Conservation (phyloP, 305 asterid genomes). For the Galium porrigens region DNA sequence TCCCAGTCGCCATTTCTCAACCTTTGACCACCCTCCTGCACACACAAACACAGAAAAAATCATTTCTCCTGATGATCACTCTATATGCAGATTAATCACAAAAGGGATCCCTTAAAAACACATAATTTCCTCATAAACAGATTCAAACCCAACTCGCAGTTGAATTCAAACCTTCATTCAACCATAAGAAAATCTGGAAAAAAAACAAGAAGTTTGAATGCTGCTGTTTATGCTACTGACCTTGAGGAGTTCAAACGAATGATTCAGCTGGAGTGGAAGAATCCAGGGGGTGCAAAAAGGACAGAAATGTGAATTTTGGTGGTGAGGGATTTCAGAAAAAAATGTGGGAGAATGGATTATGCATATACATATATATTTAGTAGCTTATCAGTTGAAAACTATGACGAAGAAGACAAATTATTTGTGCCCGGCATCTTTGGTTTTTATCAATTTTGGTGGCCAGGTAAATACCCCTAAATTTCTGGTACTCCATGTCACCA, state of each 20-base stretch:
- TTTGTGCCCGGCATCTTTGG: conserved; percentile 7
- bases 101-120: conserved; percentile 9
- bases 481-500: neutral
- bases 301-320: conserved; percentile 12
- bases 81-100: neutral
- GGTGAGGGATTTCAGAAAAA: conserved; percentile 19
- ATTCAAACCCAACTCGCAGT: conserved; percentile 1
- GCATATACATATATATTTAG: conserved; percentile 1
- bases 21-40: conserved; percentile 20
- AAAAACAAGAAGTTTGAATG: neutral
- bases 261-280: conserved; percentile 18
- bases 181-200: neutral
- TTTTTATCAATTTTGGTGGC: conserved; percentile 10
- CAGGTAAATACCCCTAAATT: conserved; percentile 8
- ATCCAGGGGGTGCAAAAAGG: conserved; percentile 13
- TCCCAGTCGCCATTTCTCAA: conserved; percentile 35
- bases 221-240: neutral
- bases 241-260: conserved; percentile 6
- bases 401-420: conserved; percentile 9
- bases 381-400: conserved; percentile 9
- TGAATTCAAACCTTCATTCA: neutral
- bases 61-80: neutral
- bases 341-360: conserved; percentile 8
- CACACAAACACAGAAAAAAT: conserved; percentile 3
- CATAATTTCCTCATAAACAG: conserved; percentile 2